These are phyloP conservation scores for Xerocomellus chrysenteron DNA, from an alignment of 768 basidiomycete species.

Conservation along the genomic window DNA sequence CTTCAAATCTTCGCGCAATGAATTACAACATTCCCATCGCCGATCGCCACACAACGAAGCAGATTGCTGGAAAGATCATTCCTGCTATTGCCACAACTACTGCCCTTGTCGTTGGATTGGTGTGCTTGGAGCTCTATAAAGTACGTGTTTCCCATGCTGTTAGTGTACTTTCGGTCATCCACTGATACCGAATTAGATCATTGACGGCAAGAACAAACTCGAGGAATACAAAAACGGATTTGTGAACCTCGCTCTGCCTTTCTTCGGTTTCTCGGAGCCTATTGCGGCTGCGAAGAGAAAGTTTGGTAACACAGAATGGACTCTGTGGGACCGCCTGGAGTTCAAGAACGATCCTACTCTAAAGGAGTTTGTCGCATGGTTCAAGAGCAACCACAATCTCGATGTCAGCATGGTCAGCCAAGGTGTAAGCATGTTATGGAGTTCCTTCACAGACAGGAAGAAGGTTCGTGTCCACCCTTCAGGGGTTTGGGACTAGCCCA, in stretches of 20 bases:
- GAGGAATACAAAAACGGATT: constrained; percentile 99
- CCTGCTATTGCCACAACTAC: constrained; percentile 99
- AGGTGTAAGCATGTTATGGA: constrained; percentile 98
- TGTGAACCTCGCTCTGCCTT: constrained; percentile 94
- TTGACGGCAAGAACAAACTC: constrained; percentile 90
- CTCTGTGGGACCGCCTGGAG: constrained; percentile 96
- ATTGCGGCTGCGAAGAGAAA: constrained; percentile 87
- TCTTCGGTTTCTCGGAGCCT: constrained; percentile 99
- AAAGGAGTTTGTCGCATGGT: constrained; percentile 79
- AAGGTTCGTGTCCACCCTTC: constrained; percentile 55
- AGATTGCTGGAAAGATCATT: constrained; percentile 98
- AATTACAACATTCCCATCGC: constrained; percentile 90
- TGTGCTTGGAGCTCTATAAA: constrained; percentile 97
- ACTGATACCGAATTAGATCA: constrained; percentile 56
- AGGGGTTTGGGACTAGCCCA: neutral
- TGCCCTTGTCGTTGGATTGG: constrained; percentile 90
- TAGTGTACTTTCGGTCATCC: neutral
- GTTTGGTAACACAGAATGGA: constrained; percentile 90
- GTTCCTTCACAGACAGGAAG: constrained; percentile 87
- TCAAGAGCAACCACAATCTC: constrained; percentile 80
- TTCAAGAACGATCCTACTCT: constrained; percentile 89
- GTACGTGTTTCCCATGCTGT: constrained; percentile 34
- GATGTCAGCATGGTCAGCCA: constrained; percentile 95
- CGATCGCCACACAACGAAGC: constrained; percentile 91
- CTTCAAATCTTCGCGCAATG: constrained; percentile 92